Conservation (phyloP, 2,329 filamentous ascomycete genomes). For the Tolypocladium tundrense region DNA sequence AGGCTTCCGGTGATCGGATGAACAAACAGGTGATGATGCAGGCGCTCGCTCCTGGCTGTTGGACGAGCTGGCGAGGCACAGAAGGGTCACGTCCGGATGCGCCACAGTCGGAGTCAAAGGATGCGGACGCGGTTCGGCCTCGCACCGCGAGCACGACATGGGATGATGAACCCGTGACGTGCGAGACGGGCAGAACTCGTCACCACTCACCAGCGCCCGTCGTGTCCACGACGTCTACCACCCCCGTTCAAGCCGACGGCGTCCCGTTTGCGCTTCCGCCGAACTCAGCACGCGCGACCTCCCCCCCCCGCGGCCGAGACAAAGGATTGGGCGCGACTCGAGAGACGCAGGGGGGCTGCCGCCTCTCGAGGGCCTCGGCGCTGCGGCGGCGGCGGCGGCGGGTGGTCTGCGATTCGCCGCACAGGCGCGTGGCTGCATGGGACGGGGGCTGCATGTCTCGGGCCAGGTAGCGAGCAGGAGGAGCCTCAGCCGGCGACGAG, state of each 20-base stretch:
- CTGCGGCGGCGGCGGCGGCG: neutral
- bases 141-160: neutral
- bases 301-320: neutral
- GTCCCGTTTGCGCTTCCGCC: neutral
- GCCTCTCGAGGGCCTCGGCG: neutral
- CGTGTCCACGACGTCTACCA: neutral
- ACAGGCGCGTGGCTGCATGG: conserved; percentile 8
- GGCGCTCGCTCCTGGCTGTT: neutral
- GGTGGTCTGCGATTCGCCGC: conserved; percentile 3
- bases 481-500: neutral
- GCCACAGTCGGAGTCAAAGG: neutral
- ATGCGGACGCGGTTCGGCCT: neutral
- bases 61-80: neutral
- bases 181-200: neutral
- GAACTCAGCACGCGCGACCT: neutral
- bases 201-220: neutral
- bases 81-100: neutral
- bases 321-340: neutral
- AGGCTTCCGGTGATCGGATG: neutral
- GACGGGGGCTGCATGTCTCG: neutral
- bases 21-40: neutral
- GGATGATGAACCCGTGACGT: neutral
- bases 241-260: neutral
- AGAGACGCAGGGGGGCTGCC: neutral
- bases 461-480: neutral